phyloP scores from a whole-genome alignment of 148 eudicot genomes.

The Cornus kousa region DNA sequence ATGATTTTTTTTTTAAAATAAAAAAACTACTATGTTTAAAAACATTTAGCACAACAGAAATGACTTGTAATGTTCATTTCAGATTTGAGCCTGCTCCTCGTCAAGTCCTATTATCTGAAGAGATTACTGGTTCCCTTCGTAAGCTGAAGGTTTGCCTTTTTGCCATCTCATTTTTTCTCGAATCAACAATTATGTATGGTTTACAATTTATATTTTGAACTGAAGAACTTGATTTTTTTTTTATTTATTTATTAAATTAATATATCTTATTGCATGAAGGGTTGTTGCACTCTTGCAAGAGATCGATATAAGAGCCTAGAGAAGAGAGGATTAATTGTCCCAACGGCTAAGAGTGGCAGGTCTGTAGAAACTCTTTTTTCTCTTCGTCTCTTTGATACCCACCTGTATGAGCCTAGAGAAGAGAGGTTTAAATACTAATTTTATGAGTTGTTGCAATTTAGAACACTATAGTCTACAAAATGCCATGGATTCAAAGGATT shows the following conservation, averaged over 20 bases:
- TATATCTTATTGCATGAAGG: conserved; percentile 44
- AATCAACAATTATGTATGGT: background rate
- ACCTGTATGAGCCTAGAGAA: no score
- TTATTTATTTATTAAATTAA: background rate
- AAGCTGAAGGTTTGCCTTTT: conserved; percentile 65
- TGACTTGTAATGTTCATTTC: conserved; percentile 17
- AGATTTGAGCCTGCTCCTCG: conserved; percentile 85
- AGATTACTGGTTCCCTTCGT: conserved; percentile 87
- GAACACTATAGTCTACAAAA: background rate
- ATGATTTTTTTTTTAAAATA: background rate
- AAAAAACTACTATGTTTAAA: background rate
- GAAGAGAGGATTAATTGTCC: conserved; percentile 83
- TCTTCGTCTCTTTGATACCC: background rate
- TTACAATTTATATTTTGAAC: background rate
- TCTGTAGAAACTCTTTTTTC: conserved; percentile 14
- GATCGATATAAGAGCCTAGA: conserved; percentile 92
- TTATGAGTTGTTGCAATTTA: background rate
- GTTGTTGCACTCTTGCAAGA: conserved; percentile 80
- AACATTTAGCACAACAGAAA: background rate
- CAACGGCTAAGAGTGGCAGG: conserved; percentile 79
- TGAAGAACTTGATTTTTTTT: background rate
- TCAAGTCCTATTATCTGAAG: conserved; percentile 93
- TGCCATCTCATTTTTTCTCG: background rate
- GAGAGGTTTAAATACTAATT: no score
- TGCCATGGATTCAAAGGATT: background rate